Base-by-base conservation (phyloP, 164 flowering plant species). In the Santalum album region DNA sequence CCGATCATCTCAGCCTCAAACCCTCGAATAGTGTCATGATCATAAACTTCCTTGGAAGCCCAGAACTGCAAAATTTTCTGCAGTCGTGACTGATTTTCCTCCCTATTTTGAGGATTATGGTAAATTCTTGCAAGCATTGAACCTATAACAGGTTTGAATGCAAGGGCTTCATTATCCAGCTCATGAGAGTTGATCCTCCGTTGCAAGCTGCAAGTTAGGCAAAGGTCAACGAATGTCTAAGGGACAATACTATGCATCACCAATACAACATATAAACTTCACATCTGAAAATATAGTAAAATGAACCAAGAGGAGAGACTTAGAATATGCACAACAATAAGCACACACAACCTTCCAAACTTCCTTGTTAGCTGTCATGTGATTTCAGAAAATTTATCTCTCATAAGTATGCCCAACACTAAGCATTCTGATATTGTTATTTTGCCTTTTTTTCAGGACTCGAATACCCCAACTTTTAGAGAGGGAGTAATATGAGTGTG, bases 1-100 rank as follows among this genome's bases (percentile, higher is more conserved):
- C 76, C 76, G 60, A 82, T 48, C 97, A 94, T 94, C 69, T 94
- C 99, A 59, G 76, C 65, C 72, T 90, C 91, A 55, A 90, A 69
- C 19, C 45, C 66, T 62, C 69, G 71, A 55, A 94, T 81, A 19
- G 89, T 81, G 55, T 87, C 95, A 53, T 73, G 82, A 64, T 90
- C 96, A 71, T 70, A 94, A 65, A 94, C 95, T 64, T 90, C 96
- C 65, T 90, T 94, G n/a, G 99, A 78, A 38, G 80, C 92, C 99
- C 99, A 94, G 62, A 94, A 94, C 68, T 90, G 90, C 32, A 94
- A 42, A 25, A 94, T 84, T 65, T 87, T 82, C 78, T 90, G 88
- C 57, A 94, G 65, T 22, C 91, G 82, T 53, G 90, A 73, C 65
- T 83, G 97, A 65, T 87, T 90, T 61, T 83, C 97, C 57, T 90